phyloP scores from a whole-genome alignment of 2,329 filamentous ascomycete species.

The Diplocarpon mali region DNA sequence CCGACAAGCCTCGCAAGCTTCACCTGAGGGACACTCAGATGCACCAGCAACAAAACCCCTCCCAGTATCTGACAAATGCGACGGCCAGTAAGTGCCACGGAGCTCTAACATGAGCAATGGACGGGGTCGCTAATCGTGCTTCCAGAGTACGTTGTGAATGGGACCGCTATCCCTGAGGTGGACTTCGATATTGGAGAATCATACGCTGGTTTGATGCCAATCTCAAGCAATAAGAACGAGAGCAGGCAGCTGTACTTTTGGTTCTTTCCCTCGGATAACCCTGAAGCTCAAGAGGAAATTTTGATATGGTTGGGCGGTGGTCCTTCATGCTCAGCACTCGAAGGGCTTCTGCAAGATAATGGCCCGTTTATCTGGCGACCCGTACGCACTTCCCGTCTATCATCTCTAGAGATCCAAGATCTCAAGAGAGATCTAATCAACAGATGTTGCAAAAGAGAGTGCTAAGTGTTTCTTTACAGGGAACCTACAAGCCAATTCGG shows the following conservation, averaged over 20 bases:
- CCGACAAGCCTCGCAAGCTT: no score
- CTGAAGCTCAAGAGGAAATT: constrained; percentile 43
- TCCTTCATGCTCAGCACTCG: constrained; percentile 44
- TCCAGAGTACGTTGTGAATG: constrained; percentile 52
- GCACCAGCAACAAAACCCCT: no score
- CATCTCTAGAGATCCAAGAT: no score
- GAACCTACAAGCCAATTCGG: constrained; percentile 40
- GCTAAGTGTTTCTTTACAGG: constrained; percentile 27
- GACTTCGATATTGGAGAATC: constrained; percentile 57
- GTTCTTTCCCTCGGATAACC: constrained; percentile 51
- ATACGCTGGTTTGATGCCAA: constrained; percentile 51
- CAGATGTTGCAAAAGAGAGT: no score
- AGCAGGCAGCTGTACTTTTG: constrained; percentile 49
- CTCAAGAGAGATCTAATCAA: no score
- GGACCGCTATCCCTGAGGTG: constrained; percentile 54
- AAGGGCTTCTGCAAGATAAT: constrained; percentile 66
- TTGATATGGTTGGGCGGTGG: constrained; percentile 42
- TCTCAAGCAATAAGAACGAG: constrained; percentile 38
- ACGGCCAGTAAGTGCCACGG: no score
- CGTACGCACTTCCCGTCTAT: neutral
- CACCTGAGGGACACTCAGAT: no score
- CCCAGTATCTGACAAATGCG: no score
- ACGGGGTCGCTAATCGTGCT: neutral
- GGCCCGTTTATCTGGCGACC: constrained; percentile 62
- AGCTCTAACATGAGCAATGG: no score